phyloP scores from a whole-genome alignment of 192 early-diverging fungal genomes.

The Coemansia sp. region DNA sequence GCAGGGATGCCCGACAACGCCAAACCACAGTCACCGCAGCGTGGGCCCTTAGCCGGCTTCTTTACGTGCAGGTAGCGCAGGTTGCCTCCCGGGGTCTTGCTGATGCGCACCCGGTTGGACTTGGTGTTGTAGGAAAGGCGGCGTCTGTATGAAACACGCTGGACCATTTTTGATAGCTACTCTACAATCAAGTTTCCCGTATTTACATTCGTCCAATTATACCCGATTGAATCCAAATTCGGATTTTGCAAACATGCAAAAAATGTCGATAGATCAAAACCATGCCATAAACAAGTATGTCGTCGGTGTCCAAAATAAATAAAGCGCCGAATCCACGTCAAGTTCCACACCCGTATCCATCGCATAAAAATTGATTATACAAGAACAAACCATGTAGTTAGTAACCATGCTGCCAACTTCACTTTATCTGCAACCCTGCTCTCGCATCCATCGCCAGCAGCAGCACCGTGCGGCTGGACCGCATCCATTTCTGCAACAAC shows the following conservation, averaged over 20 bases:
- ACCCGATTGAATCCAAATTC: too few species aligned
- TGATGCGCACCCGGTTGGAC: constrained; percentile 73
- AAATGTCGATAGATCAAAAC: too few species aligned
- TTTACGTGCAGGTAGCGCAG: constrained; percentile 86
- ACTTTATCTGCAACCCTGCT: background rate
- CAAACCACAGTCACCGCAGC: constrained; percentile 96
- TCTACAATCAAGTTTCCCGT: constrained; percentile 15
- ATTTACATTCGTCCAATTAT: too few species aligned
- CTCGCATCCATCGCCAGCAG: too few species aligned
- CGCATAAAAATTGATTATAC: too few species aligned
- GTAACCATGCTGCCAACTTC: constrained; percentile 1
- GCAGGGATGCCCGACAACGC: constrained; percentile 85
- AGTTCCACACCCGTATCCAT: too few species aligned
- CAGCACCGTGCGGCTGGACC: background rate
- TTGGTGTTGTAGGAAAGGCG: constrained; percentile 88
- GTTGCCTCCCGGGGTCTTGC: constrained; percentile 85
- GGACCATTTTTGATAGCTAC: constrained; percentile 51
- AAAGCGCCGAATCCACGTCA: too few species aligned
- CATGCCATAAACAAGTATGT: too few species aligned
- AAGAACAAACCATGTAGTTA: too few species aligned
- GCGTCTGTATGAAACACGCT: constrained; percentile 82
- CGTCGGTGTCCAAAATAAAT: too few species aligned
- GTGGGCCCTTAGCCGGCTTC: constrained; percentile 88
- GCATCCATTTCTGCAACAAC: constrained; percentile 15
- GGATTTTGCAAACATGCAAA: too few species aligned